Evolutionary conservation across 1,139 yeast genomes (phyloP), one percentile per base, ranked within the genome.

Genomic region (Lodderomyces beijingensis): DNA sequence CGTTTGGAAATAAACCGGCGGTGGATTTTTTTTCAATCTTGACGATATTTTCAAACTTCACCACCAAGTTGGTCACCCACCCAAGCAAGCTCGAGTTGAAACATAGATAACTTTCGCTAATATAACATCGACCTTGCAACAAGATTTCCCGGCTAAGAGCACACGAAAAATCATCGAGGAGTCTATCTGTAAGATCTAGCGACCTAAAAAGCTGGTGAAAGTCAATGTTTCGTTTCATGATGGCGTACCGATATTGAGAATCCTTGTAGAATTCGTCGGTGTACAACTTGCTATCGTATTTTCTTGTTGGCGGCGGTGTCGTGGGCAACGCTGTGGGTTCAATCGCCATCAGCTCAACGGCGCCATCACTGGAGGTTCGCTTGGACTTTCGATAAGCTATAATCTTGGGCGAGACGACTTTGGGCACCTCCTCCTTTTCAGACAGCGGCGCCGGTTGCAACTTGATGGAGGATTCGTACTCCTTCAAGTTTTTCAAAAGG

Each of bases 1-100:
- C 97, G 54, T 89, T 89, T 11, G 96, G 96, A 51, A 91, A 87
- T 20, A 91, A 63, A 0, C 95, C 95, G 1, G 88, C 96, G 0
- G 96, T 87, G 27, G 78, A 70, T 42, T 78, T 79, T 57, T 86
- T 85, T 46, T 88, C 96, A 45, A 91, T 71, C 16, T 74, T 68
- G 3, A 75, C 66, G 27, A 91, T 77, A 37, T 88, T 95, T 31
- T 71, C 74, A 47, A 82, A 74, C 2, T 86, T 79, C 19, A 91
- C 73, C 5, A 83, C 74, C 27, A 89, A 57, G 44, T 75, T 85
- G 3, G 96, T 87, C 2, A 87, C 87, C 95, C 96, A 89, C 1
- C 96, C 96, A 31, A 93, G 64, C 28, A 91, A 68, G 49, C 87
- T 87, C n/a, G 96, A 86, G 49, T 87, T 83, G 64, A 93, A 93